Conservation (phyloP, 1,139 yeast species). For the Lodderomyces margitis region DNA sequence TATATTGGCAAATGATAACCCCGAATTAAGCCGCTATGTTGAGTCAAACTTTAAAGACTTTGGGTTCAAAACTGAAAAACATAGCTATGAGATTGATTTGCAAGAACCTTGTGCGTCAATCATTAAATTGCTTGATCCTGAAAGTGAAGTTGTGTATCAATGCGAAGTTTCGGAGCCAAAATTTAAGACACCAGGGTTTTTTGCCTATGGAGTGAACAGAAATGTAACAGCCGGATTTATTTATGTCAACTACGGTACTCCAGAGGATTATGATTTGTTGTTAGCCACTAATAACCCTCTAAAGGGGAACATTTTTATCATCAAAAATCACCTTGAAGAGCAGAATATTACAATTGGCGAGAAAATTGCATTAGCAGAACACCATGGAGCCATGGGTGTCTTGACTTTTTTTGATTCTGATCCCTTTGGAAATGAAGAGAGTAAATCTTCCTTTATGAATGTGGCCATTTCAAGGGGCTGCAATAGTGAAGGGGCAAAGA, state of each 20-base stretch:
- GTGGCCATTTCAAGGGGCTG: conserved; percentile 13
- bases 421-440: conserved; percentile 7
- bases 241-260: conserved; percentile 32
- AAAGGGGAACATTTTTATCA: conserved; percentile 29
- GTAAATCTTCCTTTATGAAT: conserved; percentile 6
- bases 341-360: conserved; percentile 22
- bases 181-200: conserved; percentile 37
- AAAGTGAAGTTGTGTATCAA: conserved; percentile 23
- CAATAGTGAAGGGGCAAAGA: conserved; percentile 16
- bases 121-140: conserved; percentile 26
- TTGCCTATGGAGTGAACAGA: conserved; percentile 31
- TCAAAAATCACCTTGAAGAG: conserved; percentile 17
- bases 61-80: conserved; percentile 26
- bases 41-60: conserved; percentile 25
- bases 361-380: conserved; percentile 27
- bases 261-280: conserved; percentile 28
- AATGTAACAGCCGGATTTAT: conserved; percentile 25
- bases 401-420: conserved; percentile 23
- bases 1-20: conserved; percentile 28
- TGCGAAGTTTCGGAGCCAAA: conserved; percentile 28
- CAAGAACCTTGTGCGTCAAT: conserved; percentile 24
- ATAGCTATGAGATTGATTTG: conserved; percentile 19
- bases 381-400: conserved; percentile 29
- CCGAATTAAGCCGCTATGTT: conserved; percentile 26
- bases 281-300: conserved; percentile 20